Evolutionary conservation across 2,329 filamentous ascomycete genomes (phyloP), one percentile per base, ranked within the genome.

Genomic region (Sodiomyces alkalinus): DNA sequence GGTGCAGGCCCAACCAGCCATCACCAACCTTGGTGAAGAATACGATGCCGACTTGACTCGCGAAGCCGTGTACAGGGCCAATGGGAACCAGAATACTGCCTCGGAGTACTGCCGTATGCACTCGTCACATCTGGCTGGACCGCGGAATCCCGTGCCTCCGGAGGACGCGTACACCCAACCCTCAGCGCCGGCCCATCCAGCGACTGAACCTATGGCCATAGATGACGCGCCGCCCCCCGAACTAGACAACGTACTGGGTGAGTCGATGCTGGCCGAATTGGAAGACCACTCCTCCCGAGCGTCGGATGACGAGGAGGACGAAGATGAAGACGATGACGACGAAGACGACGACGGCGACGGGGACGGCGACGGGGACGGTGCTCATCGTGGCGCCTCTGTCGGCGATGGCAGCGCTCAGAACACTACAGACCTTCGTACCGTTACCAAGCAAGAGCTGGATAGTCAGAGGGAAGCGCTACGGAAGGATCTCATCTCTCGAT

Each of bases 61-160:
- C 18, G 87, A 96, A 51, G 85, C 81, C 17, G 56, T 90, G 0
- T 94, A 82, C 48, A 74, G 87, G 30, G 81, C 81, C 42, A 79
- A 82, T 43, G 81, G 82, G 31, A 66, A 67, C 29, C 42, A 52
- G 4, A 48, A 56, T 3, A 55, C 60, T 16, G 74, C 82, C 6
- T 58, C 62, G 19, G 80, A 90, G 31, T 96, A 96, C 47, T 90
- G 80, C 45, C 61, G 59, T 31, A 69, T 74, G 10, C 69, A 80
- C 34, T 56, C 51, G 26, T 58, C 63, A 31, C 62, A 71, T 23
- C 50, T 67, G 29, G 62, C 67, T 29, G 69, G 75, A 15, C 54
- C 62, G 5, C 66, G 78, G 22, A 71, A 81, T 37, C 75, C 77
- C 3, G 69, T 87, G 9, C 78, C 78, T 1, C 45, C 61, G 2